Conservation (phyloP, 129 eudicot species). For the Scalesia atractyloides region DNA sequence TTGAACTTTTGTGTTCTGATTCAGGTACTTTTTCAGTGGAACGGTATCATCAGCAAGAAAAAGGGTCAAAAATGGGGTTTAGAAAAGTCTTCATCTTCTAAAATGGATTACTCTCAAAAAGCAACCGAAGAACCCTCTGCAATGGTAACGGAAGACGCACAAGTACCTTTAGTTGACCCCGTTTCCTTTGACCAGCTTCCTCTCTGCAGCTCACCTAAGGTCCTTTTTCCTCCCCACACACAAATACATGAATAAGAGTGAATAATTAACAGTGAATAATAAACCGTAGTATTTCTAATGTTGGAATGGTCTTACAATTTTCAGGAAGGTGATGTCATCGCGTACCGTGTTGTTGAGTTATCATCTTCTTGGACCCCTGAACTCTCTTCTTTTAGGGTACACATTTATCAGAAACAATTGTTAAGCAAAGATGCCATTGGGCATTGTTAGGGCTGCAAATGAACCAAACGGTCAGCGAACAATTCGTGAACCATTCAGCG, state of each 20-base stretch:
- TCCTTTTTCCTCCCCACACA: slow-evolving; percentile 26
- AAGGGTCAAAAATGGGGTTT: slow-evolving; percentile 92
- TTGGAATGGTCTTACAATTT: slow-evolving; percentile 8
- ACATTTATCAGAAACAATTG: neutral
- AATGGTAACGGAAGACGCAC: slow-evolving; percentile 24
- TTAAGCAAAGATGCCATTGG: slow-evolving; percentile 4
- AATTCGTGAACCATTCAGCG: no score
- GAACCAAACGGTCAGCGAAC: no score
- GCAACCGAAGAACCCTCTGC: slow-evolving; percentile 32
- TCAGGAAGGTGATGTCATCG: slow-evolving; percentile 88
- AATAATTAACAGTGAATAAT: neutral
- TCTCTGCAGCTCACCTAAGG: slow-evolving; percentile 65
- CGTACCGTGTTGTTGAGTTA: slow-evolving; percentile 83
- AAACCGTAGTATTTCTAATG: neutral
- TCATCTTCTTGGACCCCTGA: slow-evolving; percentile 94
- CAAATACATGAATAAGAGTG: neutral
- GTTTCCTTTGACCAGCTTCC: slow-evolving; percentile 78
- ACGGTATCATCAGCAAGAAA: slow-evolving; percentile 86
- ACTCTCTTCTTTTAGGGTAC: slow-evolving; percentile 77
- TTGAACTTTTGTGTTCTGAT: slow-evolving; percentile 13
- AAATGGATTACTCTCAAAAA: slow-evolving; percentile 37
- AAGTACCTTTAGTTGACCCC: slow-evolving; percentile 30
- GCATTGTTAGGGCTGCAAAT: neutral
- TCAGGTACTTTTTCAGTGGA: slow-evolving; percentile 75
- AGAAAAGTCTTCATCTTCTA: slow-evolving; percentile 45